Evolutionary conservation across 1,284 basidiomycete species (phyloP).

Genomic region (Cutaneotrichosporon mucoides): DNA sequence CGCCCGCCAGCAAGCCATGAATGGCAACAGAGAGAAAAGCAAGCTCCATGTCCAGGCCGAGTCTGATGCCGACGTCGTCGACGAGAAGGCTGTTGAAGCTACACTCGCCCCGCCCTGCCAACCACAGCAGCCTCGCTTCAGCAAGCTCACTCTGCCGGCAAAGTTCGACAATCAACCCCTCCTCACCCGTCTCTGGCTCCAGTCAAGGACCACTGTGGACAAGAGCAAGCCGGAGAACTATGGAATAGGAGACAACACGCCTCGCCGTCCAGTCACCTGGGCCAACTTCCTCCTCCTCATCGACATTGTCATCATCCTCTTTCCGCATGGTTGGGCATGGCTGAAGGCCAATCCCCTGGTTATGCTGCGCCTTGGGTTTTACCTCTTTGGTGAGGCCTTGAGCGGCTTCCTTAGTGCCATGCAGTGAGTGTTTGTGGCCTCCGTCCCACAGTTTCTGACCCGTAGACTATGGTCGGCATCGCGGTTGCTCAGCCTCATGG

Average conservation of each 20-base stretch:
- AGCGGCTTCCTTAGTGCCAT: background rate
- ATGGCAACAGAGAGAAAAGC: too few relatives aligned
- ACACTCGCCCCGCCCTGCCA: background rate
- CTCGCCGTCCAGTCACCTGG: background rate
- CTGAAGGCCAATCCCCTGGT: background rate
- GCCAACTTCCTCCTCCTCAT: constrained; percentile 1
- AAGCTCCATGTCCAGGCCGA: too few relatives aligned
- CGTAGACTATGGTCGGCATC: constrained; percentile 3
- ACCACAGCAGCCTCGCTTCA: background rate
- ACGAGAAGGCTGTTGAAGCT: background rate
- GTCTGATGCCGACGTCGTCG: too few relatives aligned
- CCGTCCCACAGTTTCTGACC: background rate
- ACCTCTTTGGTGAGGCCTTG: background rate
- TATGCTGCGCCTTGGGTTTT: background rate
- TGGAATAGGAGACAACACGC: too few relatives aligned
- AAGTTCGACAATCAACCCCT: constrained; percentile 67
- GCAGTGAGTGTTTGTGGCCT: background rate
- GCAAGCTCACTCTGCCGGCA: background rate
- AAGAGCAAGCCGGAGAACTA: background rate
- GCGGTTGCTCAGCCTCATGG: constrained; percentile 6
- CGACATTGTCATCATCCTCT: constrained; percentile 2
- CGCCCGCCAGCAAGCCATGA: too few relatives aligned
- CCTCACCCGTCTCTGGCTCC: constrained; percentile 64
- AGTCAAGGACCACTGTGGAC: background rate
- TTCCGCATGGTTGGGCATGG: background rate